Percentiles rank a stretch among this genome's conserved stretches.
These are phyloP conservation scores for Paramecium bursaria DNA, from an alignment of 73 alveolate genomes.

Conservation along the genomic window DNA sequence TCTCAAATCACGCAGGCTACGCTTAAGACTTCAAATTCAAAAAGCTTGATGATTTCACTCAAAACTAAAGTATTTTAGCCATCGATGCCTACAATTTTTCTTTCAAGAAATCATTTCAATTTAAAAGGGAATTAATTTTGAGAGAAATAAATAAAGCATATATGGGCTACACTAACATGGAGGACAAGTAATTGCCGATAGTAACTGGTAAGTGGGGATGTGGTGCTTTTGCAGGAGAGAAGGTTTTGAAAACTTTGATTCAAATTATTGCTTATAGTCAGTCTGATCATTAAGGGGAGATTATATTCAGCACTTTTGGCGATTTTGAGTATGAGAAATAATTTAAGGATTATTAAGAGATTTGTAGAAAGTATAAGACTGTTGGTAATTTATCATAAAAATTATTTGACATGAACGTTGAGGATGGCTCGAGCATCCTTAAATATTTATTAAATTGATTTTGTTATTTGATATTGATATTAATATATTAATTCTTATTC, in stretches of 20 bases:
- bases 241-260: conserved; percentile 75
- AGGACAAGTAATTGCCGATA: conserved; percentile 29
- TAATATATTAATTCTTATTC: too few relatives aligned
- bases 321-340: too few relatives aligned
- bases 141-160: conserved; percentile 83
- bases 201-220: conserved; percentile 93
- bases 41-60: conserved; percentile 46
- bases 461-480: too few relatives aligned
- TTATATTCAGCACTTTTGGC: too few relatives aligned
- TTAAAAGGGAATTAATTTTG: not conserved
- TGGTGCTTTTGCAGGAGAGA: conserved; percentile 83
- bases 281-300: too few relatives aligned
- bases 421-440: too few relatives aligned
- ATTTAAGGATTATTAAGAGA: too few relatives aligned
- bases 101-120: conserved; percentile 32
- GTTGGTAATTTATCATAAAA: too few relatives aligned
- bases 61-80: conserved; percentile 69
- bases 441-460: too few relatives aligned
- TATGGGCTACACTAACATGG: conserved; percentile 58
- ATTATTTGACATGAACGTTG: too few relatives aligned
- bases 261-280: conserved; percentile 83
- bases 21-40: conserved; percentile 72
- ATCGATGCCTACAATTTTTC: conserved; percentile 77
- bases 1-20: conserved; percentile 86
- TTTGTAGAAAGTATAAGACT: too few relatives aligned